Percentiles rank a stretch among this genome's conserved stretches.
These are phyloP conservation scores for Didymellaceae sp. DNA, from an alignment of 2,329 filamentous ascomycete species.

Conservation along the genomic window DNA sequence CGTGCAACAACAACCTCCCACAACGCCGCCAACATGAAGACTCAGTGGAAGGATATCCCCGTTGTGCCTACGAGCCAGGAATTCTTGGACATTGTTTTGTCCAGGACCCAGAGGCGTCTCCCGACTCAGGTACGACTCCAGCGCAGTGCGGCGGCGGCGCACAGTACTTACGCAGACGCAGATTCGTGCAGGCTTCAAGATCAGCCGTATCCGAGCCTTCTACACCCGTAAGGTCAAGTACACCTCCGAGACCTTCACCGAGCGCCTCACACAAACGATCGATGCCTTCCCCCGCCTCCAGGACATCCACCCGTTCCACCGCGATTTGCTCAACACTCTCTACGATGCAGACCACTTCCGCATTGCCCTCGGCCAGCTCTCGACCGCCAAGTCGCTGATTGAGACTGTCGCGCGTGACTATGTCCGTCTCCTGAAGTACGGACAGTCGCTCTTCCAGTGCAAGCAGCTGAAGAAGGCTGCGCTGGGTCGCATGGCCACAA, in stretches of 20 bases:
- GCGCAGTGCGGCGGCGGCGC: constrained; percentile 6
- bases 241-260: constrained; percentile 93
- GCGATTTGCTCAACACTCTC: constrained; percentile 90
- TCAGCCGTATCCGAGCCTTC: constrained; percentile 92
- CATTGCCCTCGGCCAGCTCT: constrained; percentile 94
- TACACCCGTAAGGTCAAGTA: constrained; percentile 96
- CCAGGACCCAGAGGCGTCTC: constrained; percentile 80
- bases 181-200: constrained; percentile 95
- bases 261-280: constrained; percentile 89
- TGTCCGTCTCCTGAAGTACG: constrained; percentile 94
- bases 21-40: constrained; percentile 44
- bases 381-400: constrained; percentile 93
- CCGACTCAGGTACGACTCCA: constrained; percentile 85
- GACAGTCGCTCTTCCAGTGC: constrained; percentile 89
- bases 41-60: constrained; percentile 68
- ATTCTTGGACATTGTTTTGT: constrained; percentile 96
- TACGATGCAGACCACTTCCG: constrained; percentile 73
- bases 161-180: constrained; percentile 69
- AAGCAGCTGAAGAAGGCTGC: constrained; percentile 98
- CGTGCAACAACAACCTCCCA: constrained; percentile 23
- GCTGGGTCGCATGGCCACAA: constrained; percentile 96
- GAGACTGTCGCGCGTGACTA: constrained; percentile 97
- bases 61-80: constrained; percentile 92
- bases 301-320: constrained; percentile 95
- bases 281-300: constrained; percentile 87